These are phyloP conservation scores for Crithidia brevicula DNA, from an alignment of 208 protist species.

Conservation along the genomic window DNA sequence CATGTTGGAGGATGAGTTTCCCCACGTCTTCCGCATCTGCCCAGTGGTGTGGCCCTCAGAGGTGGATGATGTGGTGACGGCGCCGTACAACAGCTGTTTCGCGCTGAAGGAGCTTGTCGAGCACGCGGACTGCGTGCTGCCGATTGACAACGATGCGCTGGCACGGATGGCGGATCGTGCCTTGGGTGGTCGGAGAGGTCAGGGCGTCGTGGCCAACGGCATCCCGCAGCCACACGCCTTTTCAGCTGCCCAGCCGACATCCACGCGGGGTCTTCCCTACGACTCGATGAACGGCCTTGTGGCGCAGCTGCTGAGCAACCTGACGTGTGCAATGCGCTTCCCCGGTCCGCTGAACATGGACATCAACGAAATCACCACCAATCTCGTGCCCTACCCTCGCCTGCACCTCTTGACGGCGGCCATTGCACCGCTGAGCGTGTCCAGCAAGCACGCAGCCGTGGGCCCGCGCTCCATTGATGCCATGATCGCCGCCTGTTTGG, in stretches of 20 bases:
- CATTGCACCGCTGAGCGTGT: conserved; percentile 90
- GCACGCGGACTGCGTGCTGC: conserved; percentile 94
- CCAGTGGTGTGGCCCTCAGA: conserved; percentile 91
- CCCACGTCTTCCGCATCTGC: conserved; percentile 88
- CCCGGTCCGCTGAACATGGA: conserved; percentile 97
- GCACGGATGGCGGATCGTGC: conserved; percentile 83
- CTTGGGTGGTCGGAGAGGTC: conserved; percentile 10
- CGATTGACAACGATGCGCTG: conserved; percentile 94
- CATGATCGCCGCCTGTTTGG: conserved; percentile 91
- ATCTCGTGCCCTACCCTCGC: conserved; percentile 96
- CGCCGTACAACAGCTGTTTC: conserved; percentile 96
- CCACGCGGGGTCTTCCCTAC: conserved; percentile 86
- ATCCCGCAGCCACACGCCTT: conserved; percentile 52
- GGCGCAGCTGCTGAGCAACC: conserved; percentile 94
- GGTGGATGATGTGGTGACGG: conserved; percentile 96
- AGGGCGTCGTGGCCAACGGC: conserved; percentile 16
- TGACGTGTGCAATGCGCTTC: conserved; percentile 95
- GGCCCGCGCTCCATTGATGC: conserved; percentile 76
- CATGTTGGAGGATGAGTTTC: conserved; percentile 95
- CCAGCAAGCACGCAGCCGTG: conserved; percentile 43
- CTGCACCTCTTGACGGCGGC: conserved; percentile 92
- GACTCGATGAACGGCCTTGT: conserved; percentile 97
- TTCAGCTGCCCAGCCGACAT: conserved; percentile 73
- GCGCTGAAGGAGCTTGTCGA: conserved; percentile 92
- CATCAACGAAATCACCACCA: conserved; percentile 97